Percentiles rank a stretch among this genome's conserved stretches.
Conservation (phyloP, 768 basidiomycete species). For the Rhodosporidiobolus odoratus region DNA sequence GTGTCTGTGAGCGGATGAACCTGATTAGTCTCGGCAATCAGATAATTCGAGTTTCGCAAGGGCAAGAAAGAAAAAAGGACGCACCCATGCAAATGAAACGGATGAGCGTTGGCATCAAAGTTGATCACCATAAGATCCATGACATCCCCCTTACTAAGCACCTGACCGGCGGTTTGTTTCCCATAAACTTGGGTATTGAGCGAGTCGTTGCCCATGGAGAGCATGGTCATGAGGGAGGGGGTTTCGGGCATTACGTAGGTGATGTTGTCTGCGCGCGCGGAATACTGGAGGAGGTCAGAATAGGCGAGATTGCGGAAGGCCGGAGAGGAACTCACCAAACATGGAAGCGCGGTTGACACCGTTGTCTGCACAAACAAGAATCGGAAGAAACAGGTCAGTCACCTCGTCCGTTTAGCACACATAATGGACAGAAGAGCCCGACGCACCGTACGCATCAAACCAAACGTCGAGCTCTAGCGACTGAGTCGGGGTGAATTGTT, state of each 20-base stretch:
- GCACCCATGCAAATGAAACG: slow-evolving; percentile 58
- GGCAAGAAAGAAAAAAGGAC: slow-evolving; percentile 17
- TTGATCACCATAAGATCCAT: slow-evolving; percentile 62
- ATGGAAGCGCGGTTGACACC: slow-evolving; percentile 73
- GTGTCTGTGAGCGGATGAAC: slow-evolving; percentile 61
- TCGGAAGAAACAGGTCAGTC: background rate
- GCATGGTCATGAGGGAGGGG: slow-evolving; percentile 67
- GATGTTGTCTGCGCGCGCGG: slow-evolving; percentile 49
- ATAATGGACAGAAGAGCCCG: slow-evolving; percentile 5
- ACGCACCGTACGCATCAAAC: slow-evolving; percentile 65
- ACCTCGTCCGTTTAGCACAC: slow-evolving; percentile 2
- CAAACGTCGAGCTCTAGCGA: slow-evolving; percentile 64
- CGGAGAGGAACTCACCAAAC: slow-evolving; percentile 48
- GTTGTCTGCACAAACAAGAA: slow-evolving; percentile 50
- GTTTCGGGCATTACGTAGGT: slow-evolving; percentile 44
- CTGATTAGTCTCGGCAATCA: slow-evolving; percentile 63
- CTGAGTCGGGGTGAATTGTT: slow-evolving; percentile 52
- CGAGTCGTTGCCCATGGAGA: slow-evolving; percentile 62
- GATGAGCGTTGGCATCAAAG: slow-evolving; percentile 61
- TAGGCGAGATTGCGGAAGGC: background rate
- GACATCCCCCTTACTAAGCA: slow-evolving; percentile 68
- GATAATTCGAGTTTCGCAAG: slow-evolving; percentile 41
- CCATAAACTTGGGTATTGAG: slow-evolving; percentile 70
- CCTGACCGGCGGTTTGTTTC: slow-evolving; percentile 59
- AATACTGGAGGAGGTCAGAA: background rate